Base-by-base conservation (phyloP, 2,329 filamentous ascomycete genomes). In the Cladosporium colombiae region DNA sequence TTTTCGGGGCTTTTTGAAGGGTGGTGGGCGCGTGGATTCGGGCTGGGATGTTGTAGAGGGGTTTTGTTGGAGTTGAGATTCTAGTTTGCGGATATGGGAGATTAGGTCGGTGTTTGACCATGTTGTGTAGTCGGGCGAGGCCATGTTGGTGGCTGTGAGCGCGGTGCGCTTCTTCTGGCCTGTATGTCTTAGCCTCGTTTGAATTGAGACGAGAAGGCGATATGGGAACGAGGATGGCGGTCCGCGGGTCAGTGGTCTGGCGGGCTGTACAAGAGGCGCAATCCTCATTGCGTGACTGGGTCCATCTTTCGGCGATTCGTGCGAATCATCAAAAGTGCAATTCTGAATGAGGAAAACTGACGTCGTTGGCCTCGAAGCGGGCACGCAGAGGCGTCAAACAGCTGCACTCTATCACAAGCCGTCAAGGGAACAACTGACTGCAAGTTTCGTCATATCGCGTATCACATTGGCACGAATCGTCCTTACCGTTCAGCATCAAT, bases 71-170 rank as follows among this genome's bases (percentile, higher is more conserved):
- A 93, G 79, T 73, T 91, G 84, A 5, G 81, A 76, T 76, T 96
- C 92, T 7, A 95, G 82, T 61, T 86, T 81, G 18, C 82, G 84
- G 55, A 96, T 87, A 49, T 89, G 85, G 69, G 85, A 80, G 52
- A 95, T 85, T 44, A 95, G 85, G 53, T 86, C 86, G 46, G 87
- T 83, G 68, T 86, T 88, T 63, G 85, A 88, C 90, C 90, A 93
- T 69, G 81, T 83, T 49, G 82, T 82, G 78, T 93, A 93, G 70
- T 84, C 79, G 23, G 37, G 25, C 37, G 33, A n/a, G 31, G 56
- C 37, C 23, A 29, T 40, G 13, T 6, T 29, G 16, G 50, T 56
- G 23, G 56, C 46, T 7, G 56, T 3, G 40, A 37, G 56, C 56
- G 56, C 56, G 2, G n/a, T 27, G 56, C 56, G 56, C 40, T 25